Evolutionary conservation across 495 filamentous ascomycete genomes (phyloP).

Genomic region (Penicillium roqueforti): DNA sequence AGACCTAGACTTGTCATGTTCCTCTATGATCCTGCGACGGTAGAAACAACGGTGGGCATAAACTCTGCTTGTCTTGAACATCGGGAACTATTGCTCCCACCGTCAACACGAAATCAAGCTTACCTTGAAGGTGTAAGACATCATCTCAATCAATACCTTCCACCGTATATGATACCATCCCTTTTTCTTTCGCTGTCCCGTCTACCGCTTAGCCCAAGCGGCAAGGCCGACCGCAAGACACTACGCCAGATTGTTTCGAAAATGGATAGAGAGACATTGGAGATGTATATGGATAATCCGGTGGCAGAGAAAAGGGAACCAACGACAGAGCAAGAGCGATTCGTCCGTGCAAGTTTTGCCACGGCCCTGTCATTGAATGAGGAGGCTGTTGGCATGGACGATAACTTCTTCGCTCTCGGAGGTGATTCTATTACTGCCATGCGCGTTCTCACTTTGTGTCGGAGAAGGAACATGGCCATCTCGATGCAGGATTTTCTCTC

Average conservation of each 20-base stretch:
- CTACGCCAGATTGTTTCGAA: background rate
- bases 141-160: conserved; percentile 9
- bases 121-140: conserved; percentile 29
- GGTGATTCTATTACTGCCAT: conserved; percentile 24
- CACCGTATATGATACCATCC: conserved; percentile 41
- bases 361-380: background rate
- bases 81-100: background rate
- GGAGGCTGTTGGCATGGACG: conserved; percentile 3
- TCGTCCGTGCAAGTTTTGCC: conserved; percentile 6
- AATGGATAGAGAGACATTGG: background rate
- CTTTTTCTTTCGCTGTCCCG: conserved; percentile 28
- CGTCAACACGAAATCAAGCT: background rate
- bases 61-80: background rate
- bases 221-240: background rate
- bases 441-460: background rate
- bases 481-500: background rate
- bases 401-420: conserved; percentile 26
- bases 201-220: background rate
- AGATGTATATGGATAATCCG: background rate
- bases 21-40: background rate
- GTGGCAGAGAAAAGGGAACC: background rate
- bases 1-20: background rate
- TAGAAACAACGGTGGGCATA: background rate
- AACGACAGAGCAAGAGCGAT: background rate
- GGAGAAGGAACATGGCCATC: background rate